Percentiles rank a stretch among this genome's conserved stretches.
These are phyloP conservation scores for Prunus dulcis DNA, from an alignment of 306 rosid species.

Conservation along the genomic window DNA sequence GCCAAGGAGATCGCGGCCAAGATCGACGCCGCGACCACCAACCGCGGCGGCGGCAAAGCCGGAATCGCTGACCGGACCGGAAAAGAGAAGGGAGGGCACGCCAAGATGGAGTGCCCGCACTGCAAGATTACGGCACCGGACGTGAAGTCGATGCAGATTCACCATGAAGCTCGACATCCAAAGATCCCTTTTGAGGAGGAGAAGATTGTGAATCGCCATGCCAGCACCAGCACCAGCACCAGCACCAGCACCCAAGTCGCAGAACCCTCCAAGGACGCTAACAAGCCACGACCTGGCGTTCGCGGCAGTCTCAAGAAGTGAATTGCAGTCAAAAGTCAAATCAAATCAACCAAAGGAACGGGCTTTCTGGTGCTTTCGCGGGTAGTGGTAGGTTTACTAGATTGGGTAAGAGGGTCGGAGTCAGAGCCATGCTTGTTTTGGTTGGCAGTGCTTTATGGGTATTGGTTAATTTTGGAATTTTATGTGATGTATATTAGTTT, in stretches of 20 bases:
- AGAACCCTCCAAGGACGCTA: conserved; percentile 13
- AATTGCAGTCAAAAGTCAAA: neutral
- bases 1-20: conserved; percentile 89
- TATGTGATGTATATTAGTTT: neutral
- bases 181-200: conserved; percentile 74
- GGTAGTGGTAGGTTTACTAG: neutral
- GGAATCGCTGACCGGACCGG: conserved; percentile 75
- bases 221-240: conserved; percentile 1
- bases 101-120: conserved; percentile 93
- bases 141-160: conserved; percentile 91
- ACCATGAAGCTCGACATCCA: conserved; percentile 86
- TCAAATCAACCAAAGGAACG: neutral
- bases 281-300: conserved; percentile 71
- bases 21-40: conserved; percentile 88
- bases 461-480: neutral
- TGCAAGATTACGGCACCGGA: conserved; percentile 92
- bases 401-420: neutral
- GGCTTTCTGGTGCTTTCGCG: neutral
- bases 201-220: conserved; percentile 59
- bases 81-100: conserved; percentile 81
- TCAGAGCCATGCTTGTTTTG: neutral
- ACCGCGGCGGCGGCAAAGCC: conserved; percentile 95
- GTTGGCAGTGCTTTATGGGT: neutral
- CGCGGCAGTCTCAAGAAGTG: conserved; percentile 90
- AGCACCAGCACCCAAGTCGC: neutral